Conservation (phyloP, 1,139 yeast species). For the Geotrichum candidum region DNA sequence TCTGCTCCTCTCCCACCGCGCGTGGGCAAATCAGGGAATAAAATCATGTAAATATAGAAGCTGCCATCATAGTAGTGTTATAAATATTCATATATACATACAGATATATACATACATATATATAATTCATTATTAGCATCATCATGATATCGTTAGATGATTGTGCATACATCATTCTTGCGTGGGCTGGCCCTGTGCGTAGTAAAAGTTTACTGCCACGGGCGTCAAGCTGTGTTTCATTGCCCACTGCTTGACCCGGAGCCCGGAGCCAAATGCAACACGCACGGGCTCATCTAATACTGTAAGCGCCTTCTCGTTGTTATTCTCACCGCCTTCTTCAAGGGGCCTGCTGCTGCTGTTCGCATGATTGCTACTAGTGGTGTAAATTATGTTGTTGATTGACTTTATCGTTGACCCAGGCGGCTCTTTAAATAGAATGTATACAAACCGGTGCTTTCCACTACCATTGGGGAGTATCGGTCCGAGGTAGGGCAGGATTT, state of each 20-base stretch:
- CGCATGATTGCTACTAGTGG: slow-evolving; percentile 31
- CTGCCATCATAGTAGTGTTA: neutral
- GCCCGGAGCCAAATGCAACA: slow-evolving; percentile 80
- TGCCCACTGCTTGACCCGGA: slow-evolving; percentile 76
- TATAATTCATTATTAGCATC: neutral
- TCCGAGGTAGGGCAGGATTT: slow-evolving; percentile 52
- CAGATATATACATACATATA: neutral
- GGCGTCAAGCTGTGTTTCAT: slow-evolving; percentile 56
- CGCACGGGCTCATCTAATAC: slow-evolving; percentile 40
- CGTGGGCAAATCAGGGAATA: neutral
- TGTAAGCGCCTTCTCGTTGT: slow-evolving; percentile 40
- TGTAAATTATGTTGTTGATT: neutral
- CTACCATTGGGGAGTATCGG: slow-evolving; percentile 84
- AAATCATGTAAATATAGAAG: neutral
- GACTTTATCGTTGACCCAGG: slow-evolving; percentile 4
- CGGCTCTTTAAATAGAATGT: slow-evolving; percentile 63
- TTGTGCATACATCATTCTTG: slow-evolving; percentile 12
- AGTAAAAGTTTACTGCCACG: slow-evolving; percentile 72
- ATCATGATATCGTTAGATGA: neutral
- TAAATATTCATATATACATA: neutral
- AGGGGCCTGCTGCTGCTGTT: slow-evolving; percentile 42
- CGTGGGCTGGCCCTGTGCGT: slow-evolving; percentile 57
- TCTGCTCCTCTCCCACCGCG: too few relatives aligned
- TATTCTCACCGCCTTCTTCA: slow-evolving; percentile 74
- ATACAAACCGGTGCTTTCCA: slow-evolving; percentile 77